Conservation (phyloP, 441 rosid genomes). For the Isatis lusitanica region DNA sequence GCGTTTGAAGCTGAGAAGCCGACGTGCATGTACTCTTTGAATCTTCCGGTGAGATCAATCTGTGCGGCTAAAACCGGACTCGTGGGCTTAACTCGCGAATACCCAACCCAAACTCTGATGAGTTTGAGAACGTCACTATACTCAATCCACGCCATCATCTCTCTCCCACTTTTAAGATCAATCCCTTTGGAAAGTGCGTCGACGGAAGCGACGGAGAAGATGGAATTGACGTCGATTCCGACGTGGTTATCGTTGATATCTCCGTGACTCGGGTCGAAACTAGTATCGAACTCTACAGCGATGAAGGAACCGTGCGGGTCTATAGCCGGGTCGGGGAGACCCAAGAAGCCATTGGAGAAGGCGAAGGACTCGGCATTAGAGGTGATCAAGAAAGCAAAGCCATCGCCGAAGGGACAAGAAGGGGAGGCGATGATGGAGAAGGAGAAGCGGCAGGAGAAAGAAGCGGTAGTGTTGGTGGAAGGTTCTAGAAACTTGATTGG, state of each 20-base stretch:
- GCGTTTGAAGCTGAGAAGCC: conserved; percentile 85
- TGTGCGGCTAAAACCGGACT: conserved; percentile 57
- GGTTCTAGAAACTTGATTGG: conserved; percentile 66
- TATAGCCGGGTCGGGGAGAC: conserved; percentile 52
- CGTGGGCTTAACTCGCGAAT: conserved; percentile 49
- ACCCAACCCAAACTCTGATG: conserved; percentile 65
- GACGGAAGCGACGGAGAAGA: conserved; percentile 56
- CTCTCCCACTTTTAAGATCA: conserved; percentile 60
- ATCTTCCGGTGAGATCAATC: conserved; percentile 56
- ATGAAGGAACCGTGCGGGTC: conserved; percentile 57
- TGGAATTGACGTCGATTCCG: conserved; percentile 58
- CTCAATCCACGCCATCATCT: conserved; percentile 73
- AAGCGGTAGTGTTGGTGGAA: conserved; percentile 48
- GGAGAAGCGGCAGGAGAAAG: conserved; percentile 71
- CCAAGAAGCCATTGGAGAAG: conserved; percentile 65
- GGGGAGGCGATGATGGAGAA: conserved; percentile 61
- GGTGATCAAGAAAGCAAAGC: conserved; percentile 77
- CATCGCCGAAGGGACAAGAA: conserved; percentile 68
- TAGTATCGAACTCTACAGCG: conserved; percentile 82
- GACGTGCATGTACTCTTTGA: conserved; percentile 75
- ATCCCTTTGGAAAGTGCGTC: conserved; percentile 52
- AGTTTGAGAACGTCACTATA: conserved; percentile 52
- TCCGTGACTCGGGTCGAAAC: conserved; percentile 50
- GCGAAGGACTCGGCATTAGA: conserved; percentile 67
- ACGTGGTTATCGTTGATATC: conserved; percentile 71